phyloP scores from a whole-genome alignment of 2,329 filamentous ascomycete genomes.

The Graphilbum ipis-grandicollis region DNA sequence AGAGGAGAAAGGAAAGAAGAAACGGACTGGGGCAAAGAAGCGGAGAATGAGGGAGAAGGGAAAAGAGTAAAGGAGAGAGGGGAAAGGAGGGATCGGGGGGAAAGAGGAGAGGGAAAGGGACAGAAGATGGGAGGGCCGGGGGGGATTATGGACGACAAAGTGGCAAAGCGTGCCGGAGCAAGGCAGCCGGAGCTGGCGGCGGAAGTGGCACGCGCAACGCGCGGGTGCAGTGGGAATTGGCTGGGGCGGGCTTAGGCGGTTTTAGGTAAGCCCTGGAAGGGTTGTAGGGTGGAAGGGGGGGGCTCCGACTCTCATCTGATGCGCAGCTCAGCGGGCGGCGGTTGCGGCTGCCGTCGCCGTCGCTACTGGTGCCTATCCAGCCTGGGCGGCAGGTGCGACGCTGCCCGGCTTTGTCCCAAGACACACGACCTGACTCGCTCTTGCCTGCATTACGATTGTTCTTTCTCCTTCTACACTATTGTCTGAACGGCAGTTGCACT shows the following conservation, averaged over 20 bases:
- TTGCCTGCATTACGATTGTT: too few species aligned
- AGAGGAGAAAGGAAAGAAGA: background rate
- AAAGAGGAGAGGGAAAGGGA: background rate
- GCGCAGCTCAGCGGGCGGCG: background rate
- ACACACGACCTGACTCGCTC: too few species aligned
- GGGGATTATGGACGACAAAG: slow-evolving; percentile 1
- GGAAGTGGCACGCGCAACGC: slow-evolving; percentile 3
- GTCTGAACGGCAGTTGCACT: too few species aligned
- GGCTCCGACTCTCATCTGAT: background rate
- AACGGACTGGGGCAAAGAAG: background rate
- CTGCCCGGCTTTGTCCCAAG: too few species aligned
- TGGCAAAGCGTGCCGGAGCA: slow-evolving; percentile 2
- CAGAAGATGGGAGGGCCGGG: background rate
- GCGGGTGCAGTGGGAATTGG: background rate
- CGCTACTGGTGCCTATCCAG: too few species aligned
- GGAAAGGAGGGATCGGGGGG: background rate
- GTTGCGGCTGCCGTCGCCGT: background rate
- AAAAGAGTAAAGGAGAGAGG: background rate
- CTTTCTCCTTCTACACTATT: too few species aligned
- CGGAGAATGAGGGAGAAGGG: background rate
- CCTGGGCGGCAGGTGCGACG: too few species aligned
- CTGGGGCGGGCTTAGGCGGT: background rate
- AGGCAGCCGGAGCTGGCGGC: slow-evolving; percentile 3
- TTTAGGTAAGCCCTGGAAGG: background rate
- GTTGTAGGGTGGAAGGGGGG: background rate